Evolutionary conservation across 768 basidiomycete species (phyloP).

Genomic region (Trametes cinnabarina): DNA sequence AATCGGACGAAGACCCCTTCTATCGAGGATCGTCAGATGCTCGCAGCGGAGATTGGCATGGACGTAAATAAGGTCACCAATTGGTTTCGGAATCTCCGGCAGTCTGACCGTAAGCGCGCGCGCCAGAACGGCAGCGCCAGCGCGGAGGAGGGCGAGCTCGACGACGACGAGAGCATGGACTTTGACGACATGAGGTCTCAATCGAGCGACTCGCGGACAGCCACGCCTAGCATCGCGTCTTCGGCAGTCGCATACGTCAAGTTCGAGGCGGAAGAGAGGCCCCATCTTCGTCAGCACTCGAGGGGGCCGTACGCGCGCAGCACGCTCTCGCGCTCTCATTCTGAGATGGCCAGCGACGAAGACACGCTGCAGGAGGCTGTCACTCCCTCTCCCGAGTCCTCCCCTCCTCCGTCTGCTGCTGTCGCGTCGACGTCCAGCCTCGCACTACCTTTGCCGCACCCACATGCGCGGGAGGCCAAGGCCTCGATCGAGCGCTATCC

Average conservation of each 20-base stretch:
- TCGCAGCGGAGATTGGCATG: slow-evolving; percentile 81
- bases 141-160: slow-evolving; percentile 42
- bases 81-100: slow-evolving; percentile 84
- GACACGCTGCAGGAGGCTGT: slow-evolving; percentile 67
- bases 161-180: slow-evolving; percentile 36
- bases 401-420: slow-evolving; percentile 36
- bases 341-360: slow-evolving; percentile 60
- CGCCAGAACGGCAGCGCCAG: slow-evolving; percentile 41
- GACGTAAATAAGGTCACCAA: slow-evolving; percentile 84
- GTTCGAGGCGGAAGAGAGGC: slow-evolving; percentile 23
- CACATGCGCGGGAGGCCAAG: slow-evolving; percentile 18
- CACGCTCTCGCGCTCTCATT: slow-evolving; percentile 29
- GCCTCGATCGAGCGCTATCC: slow-evolving; percentile 36
- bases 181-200: slow-evolving; percentile 36
- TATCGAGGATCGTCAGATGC: slow-evolving; percentile 73
- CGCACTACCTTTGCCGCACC: slow-evolving; percentile 20
- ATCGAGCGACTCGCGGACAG: slow-evolving; percentile 23
- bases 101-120: slow-evolving; percentile 73
- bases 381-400: slow-evolving; percentile 62
- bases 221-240: slow-evolving; percentile 21
- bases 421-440: slow-evolving; percentile 23
- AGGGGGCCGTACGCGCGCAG: slow-evolving; percentile 12
- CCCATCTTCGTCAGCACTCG: background rate
- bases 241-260: slow-evolving; percentile 19
- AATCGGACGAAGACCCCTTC: slow-evolving; percentile 68